phyloP scores from a whole-genome alignment of 2,329 filamentous ascomycete genomes.

The Whalleya microplaca region DNA sequence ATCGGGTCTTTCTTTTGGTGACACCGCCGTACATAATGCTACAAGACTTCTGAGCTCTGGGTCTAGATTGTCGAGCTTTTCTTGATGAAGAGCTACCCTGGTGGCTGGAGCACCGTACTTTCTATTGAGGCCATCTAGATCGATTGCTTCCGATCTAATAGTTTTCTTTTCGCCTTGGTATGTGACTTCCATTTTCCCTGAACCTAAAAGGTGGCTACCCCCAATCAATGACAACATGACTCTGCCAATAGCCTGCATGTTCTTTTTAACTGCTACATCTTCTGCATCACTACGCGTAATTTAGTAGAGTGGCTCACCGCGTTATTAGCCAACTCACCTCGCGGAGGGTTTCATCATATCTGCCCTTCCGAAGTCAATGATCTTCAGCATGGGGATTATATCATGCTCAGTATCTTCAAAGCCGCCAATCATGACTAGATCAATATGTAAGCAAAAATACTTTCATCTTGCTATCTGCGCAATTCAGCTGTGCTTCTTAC shows the following conservation, averaged over 20 bases:
- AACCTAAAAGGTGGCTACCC: constrained; percentile 6
- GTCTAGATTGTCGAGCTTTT: constrained; percentile 23
- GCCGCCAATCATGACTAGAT: constrained; percentile 27
- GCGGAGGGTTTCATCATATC: constrained; percentile 1
- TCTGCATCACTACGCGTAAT: not conserved
- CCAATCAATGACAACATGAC: constrained; percentile 26
- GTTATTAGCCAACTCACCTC: constrained; percentile 6
- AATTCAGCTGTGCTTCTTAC: constrained; percentile 7
- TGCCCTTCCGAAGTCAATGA: constrained; percentile 28
- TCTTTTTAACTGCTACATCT: constrained; percentile 9
- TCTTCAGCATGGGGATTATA: constrained; percentile 19
- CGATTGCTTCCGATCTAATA: constrained; percentile 12
- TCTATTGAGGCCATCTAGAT: constrained; percentile 13
- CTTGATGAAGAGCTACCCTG: constrained; percentile 9
- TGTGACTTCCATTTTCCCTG: constrained; percentile 17
- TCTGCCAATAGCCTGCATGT: constrained; percentile 17
- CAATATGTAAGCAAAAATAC: not conserved
- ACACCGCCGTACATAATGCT: constrained; percentile 15
- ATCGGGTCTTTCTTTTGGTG: constrained; percentile 11
- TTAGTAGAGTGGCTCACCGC: not conserved
- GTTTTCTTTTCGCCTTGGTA: constrained; percentile 4
- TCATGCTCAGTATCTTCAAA: constrained; percentile 20
- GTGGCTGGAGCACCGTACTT: not conserved
- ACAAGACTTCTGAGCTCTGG: constrained; percentile 23
- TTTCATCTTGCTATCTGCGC: not conserved